Percentiles rank a stretch among this genome's conserved stretches.
phyloP scores from a whole-genome alignment of 1,284 basidiomycete species.

The Trichosporon sp. region DNA sequence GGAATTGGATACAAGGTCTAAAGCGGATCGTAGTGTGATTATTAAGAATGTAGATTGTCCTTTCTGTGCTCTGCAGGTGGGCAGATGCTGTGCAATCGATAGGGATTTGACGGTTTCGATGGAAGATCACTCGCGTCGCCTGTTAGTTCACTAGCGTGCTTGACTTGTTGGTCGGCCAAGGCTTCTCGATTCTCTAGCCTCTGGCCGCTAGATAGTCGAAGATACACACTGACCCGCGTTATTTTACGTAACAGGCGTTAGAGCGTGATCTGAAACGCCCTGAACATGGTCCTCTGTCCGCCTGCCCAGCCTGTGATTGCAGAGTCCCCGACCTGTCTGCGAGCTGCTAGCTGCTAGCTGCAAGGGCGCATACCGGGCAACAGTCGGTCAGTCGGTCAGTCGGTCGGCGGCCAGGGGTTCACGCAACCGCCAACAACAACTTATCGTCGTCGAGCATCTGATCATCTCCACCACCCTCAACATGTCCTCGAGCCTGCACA shows the following conservation, averaged over 20 bases:
- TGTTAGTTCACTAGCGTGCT: not conserved
- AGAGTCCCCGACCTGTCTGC: not conserved
- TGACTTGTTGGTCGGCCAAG: not conserved
- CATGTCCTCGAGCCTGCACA: conserved; percentile 3
- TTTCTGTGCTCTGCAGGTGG: too few relatives aligned
- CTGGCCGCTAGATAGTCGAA: too few relatives aligned
- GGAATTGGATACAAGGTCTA: conserved; percentile 32
- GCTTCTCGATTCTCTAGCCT: too few relatives aligned
- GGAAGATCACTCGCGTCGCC: not conserved
- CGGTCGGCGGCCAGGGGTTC: not conserved
- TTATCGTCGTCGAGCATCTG: not conserved
- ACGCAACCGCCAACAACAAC: not conserved
- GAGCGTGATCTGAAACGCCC: not conserved
- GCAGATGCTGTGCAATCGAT: not conserved
- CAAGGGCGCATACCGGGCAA: too few relatives aligned
- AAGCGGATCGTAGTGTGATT: not conserved
- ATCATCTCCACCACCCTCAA: not conserved
- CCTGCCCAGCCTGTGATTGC: not conserved
- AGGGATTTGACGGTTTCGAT: not conserved
- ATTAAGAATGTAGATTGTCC: not conserved
- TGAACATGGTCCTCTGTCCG: not conserved
- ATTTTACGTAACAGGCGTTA: not conserved
- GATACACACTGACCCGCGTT: too few relatives aligned
- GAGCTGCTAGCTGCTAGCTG: too few relatives aligned
- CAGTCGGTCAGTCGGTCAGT: not conserved